phyloP scores from a whole-genome alignment of 1,284 basidiomycete species.

The Paramarasmius palmivorus region DNA sequence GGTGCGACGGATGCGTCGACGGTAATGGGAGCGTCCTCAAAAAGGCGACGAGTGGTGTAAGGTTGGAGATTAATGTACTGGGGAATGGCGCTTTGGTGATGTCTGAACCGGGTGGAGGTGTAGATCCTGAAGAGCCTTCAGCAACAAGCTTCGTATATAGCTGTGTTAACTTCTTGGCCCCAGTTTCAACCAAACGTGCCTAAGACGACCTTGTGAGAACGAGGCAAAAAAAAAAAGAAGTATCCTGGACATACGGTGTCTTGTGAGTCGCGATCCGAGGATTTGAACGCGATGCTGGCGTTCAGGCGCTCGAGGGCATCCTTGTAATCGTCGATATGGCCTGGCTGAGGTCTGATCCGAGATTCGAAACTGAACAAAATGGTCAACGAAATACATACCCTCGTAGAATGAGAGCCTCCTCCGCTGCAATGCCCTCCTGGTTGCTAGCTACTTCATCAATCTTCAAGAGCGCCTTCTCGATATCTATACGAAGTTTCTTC shows the following conservation, averaged over 20 bases:
- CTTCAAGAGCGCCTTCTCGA: slow-evolving; percentile 72
- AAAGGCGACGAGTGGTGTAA: slow-evolving; percentile 65
- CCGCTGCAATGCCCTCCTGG: slow-evolving; percentile 73
- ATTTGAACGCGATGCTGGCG: slow-evolving; percentile 76
- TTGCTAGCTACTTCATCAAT: slow-evolving; percentile 77
- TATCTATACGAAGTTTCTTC: slow-evolving; percentile 47
- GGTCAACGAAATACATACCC: slow-evolving; percentile 50
- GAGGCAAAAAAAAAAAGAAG: slow-evolving; percentile 3
- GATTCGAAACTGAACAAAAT: background rate
- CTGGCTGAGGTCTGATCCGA: slow-evolving; percentile 59
- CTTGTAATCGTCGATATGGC: slow-evolving; percentile 62
- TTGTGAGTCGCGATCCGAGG: slow-evolving; percentile 53
- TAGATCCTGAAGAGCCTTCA: slow-evolving; percentile 72
- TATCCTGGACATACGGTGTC: slow-evolving; percentile 49
- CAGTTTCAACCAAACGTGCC: slow-evolving; percentile 77
- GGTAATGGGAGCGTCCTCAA: slow-evolving; percentile 72
- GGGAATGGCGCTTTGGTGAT: slow-evolving; percentile 58
- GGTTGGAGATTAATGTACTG: slow-evolving; percentile 46
- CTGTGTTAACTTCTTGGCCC: slow-evolving; percentile 76
- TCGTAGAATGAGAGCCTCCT: slow-evolving; percentile 73
- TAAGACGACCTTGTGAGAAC: slow-evolving; percentile 27
- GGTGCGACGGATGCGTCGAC: slow-evolving; percentile 76
- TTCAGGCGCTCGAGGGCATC: slow-evolving; percentile 75
- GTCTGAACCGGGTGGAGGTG: slow-evolving; percentile 57
- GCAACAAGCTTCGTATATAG: slow-evolving; percentile 80